Conservation (phyloP, 164 flowering plant genomes). For the Umbellularia californica region DNA sequence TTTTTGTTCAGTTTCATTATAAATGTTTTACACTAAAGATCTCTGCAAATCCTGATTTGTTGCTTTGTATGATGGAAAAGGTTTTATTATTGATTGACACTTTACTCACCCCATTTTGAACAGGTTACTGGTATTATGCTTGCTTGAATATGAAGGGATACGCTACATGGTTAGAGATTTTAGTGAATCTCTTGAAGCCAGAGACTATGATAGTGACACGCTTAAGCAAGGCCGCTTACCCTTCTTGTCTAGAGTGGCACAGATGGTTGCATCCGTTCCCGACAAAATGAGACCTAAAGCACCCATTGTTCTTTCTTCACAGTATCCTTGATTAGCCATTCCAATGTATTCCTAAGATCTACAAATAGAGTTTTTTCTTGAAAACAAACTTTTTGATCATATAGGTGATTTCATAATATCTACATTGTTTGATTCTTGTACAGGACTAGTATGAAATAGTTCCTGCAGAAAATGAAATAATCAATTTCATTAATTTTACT, state of each 20-base stretch:
- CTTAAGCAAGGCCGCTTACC: conserved; percentile 22
- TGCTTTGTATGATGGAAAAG: not conserved
- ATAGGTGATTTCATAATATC: not conserved
- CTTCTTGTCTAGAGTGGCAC: conserved; percentile 55
- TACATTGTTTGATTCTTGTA: too few relatives aligned
- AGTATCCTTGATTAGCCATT: conserved; percentile 61
- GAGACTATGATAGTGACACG: conserved; percentile 19
- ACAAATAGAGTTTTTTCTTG: not conserved
- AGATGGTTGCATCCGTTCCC: conserved; percentile 78
- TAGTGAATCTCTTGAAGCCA: conserved; percentile 19
- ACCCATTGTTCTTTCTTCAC: conserved; percentile 62
- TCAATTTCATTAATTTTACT: too few relatives aligned
- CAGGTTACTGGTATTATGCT: conserved; percentile 71
- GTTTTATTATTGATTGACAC: not conserved
- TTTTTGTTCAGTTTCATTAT: not conserved
- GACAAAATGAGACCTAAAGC: conserved; percentile 68
- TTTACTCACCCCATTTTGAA: not conserved
- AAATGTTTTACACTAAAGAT: not conserved
- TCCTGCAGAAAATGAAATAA: not conserved
- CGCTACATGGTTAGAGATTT: conserved; percentile 58
- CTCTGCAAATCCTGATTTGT: not conserved
- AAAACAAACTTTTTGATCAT: not conserved
- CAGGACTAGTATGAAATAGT: not conserved
- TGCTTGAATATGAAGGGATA: conserved; percentile 71
- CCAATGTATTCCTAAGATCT: not conserved